These are phyloP conservation scores for Phytophthora sp. DNA, from an alignment of 352 stramenopile species.

Conservation along the genomic window DNA sequence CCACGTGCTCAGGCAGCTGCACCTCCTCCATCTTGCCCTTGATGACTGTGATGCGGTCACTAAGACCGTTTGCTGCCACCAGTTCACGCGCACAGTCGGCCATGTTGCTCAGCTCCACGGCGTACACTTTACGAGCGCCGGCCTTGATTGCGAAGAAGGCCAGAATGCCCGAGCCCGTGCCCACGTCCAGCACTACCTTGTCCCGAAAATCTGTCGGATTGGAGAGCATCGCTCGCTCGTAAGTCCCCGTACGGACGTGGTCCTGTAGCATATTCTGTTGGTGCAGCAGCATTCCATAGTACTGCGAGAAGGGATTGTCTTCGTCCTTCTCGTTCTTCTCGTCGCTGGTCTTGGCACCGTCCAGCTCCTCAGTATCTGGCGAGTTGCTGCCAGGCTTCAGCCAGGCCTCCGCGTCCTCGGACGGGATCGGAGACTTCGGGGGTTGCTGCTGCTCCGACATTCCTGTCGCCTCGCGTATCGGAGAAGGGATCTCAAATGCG, in stretches of 20 bases:
- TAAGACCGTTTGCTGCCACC: slow-evolving; percentile 94
- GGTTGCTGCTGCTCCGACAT: slow-evolving; percentile 8
- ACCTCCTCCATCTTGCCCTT: slow-evolving; percentile 98
- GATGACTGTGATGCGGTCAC: slow-evolving; percentile 97
- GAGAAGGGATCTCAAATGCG: slow-evolving; percentile 6
- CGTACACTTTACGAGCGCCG: slow-evolving; percentile 95
- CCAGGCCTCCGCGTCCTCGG: slow-evolving; percentile 18
- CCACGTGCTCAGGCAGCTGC: slow-evolving; percentile 94
- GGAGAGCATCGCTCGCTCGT: slow-evolving; percentile 97
- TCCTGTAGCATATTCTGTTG: slow-evolving; percentile 99
- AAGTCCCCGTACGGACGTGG: slow-evolving; percentile 98
- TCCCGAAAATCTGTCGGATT: slow-evolving; percentile 96
- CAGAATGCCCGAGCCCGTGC: slow-evolving; percentile 99
- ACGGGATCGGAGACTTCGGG: neutral
- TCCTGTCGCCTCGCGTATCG: neutral
- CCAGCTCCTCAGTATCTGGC: neutral
- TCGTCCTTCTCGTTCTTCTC: slow-evolving; percentile 47
- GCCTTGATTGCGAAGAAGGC: slow-evolving; percentile 98
- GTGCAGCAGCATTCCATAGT: slow-evolving; percentile 96
- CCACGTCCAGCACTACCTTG: slow-evolving; percentile 99
- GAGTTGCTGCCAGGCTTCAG: slow-evolving; percentile 8
- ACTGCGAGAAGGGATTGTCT: slow-evolving; percentile 94
- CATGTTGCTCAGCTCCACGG: slow-evolving; percentile 98
- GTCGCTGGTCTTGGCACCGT: neutral
- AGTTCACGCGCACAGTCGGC: slow-evolving; percentile 95